These are phyloP conservation scores for Rubroboletus pulcherrimus DNA, from an alignment of 768 basidiomycete genomes.

Conservation along the genomic window DNA sequence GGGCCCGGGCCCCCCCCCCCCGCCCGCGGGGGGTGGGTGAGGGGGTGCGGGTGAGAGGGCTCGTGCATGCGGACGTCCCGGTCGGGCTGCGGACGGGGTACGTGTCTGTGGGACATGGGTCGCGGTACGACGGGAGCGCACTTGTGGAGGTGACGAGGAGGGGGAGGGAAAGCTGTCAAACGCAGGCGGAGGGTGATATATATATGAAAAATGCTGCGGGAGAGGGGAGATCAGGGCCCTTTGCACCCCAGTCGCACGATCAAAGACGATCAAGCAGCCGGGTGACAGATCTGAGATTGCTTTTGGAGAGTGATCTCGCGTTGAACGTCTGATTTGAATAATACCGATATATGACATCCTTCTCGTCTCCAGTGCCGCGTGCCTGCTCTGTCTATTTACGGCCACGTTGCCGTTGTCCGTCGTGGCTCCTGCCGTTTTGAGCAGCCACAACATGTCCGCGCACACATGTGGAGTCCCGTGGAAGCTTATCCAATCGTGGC, in stretches of 20 bases:
- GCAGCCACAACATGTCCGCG: constrained; percentile 34
- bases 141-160: constrained; percentile 36
- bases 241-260: constrained; percentile 53
- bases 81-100: constrained; percentile 52
- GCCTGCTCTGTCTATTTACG: constrained; percentile 42
- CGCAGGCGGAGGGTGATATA: constrained; percentile 48
- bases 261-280: constrained; percentile 55
- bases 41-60: constrained; percentile 41
- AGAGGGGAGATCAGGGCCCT: constrained; percentile 42
- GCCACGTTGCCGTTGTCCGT: constrained; percentile 47
- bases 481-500: constrained; percentile 36
- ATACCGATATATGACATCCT: constrained; percentile 30
- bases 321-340: constrained; percentile 39
- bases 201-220: constrained; percentile 46
- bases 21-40: constrained; percentile 43
- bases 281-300: constrained; percentile 36
- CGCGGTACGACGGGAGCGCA: constrained; percentile 23
- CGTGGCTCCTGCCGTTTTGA: constrained; percentile 38
- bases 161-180: constrained; percentile 47
- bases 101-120: constrained; percentile 59
- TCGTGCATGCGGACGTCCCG: constrained; percentile 66
- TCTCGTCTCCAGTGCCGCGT: constrained; percentile 52
- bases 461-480: constrained; percentile 32
- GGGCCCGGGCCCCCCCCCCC: too few relatives aligned
- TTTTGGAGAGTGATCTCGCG: constrained; percentile 34